These are phyloP conservation scores for Trichoderma asperellum DNA, from an alignment of 2,329 filamentous ascomycete species.

Conservation along the genomic window DNA sequence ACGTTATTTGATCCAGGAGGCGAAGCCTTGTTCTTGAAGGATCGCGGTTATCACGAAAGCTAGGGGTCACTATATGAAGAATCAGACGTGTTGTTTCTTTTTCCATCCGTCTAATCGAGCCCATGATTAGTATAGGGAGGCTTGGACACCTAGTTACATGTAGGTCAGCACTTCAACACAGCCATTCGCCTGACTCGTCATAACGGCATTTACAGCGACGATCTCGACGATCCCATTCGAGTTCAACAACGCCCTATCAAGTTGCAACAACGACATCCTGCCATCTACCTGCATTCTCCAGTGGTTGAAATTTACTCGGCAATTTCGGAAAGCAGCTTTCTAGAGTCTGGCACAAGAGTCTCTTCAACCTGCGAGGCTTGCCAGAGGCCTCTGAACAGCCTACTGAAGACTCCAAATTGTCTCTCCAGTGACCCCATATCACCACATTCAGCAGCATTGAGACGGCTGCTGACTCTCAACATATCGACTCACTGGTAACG, in stretches of 20 bases:
- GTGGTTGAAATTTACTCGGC: not conserved
- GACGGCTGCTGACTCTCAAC: slow-evolving; percentile 58
- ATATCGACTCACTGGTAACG: slow-evolving; percentile 77
- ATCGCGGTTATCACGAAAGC: not conserved
- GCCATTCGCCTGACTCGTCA: not conserved
- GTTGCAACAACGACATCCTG: not conserved
- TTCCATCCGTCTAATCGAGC: not conserved
- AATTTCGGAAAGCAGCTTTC: not conserved
- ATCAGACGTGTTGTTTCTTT: not conserved
- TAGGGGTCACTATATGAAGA: not conserved
- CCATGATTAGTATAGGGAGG: not conserved
- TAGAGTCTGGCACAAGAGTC: not conserved
- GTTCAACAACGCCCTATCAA: not conserved
- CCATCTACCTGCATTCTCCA: too few relatives aligned
- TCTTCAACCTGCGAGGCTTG: too few relatives aligned
- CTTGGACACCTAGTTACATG: not conserved
- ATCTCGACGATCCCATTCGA: not conserved
- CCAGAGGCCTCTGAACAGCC: too few relatives aligned
- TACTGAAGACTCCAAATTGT: not conserved
- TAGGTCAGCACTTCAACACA: not conserved
- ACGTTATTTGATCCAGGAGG: not conserved
- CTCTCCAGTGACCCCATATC: not conserved
- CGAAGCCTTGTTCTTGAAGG: not conserved
- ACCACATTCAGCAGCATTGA: not conserved
- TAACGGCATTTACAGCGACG: not conserved